Conservation (phyloP, 257 asterid genomes). For the Solanum gracilifrons region DNA sequence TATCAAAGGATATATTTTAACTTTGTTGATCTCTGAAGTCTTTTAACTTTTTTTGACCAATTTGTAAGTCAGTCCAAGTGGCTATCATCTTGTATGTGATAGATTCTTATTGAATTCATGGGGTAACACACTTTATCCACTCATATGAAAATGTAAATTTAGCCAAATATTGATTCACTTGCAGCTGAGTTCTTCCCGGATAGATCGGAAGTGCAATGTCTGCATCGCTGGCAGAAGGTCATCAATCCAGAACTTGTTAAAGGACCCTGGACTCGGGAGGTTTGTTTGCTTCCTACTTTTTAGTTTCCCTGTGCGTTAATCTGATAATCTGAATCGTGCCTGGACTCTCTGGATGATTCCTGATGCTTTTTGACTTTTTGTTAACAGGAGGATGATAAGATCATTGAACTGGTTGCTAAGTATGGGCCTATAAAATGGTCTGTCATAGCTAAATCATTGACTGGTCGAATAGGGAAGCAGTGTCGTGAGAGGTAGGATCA, state of each 20-base stretch:
- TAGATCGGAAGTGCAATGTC: constrained; percentile 99
- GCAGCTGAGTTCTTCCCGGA: constrained; percentile 94
- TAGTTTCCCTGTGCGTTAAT: not conserved
- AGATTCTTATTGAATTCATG: not conserved
- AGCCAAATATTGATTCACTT: constrained; percentile 8
- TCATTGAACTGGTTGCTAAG: constrained; percentile 65
- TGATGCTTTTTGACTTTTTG: constrained; percentile 4
- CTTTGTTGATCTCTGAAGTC: not conserved
- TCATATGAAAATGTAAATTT: not conserved
- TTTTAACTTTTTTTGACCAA: not conserved
- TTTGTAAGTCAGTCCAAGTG: not conserved
- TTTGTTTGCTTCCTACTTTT: constrained; percentile 14
- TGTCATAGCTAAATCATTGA: constrained; percentile 80
- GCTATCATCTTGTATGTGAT: not conserved
- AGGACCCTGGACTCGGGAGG: constrained; percentile 99
- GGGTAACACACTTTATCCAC: not conserved
- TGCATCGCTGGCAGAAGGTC: constrained; percentile 99
- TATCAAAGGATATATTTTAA: not conserved
- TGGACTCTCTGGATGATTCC: constrained; percentile 1
- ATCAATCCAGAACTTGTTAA: constrained; percentile 95
- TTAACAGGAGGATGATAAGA: constrained; percentile 89
- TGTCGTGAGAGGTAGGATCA: constrained; percentile 90
- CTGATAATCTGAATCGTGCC: not conserved
- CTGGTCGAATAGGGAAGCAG: constrained; percentile 99
- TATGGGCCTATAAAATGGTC: constrained; percentile 99